Conservation (phyloP, 2,329 filamentous ascomycete species). For the Ascosphaera aggregata region DNA sequence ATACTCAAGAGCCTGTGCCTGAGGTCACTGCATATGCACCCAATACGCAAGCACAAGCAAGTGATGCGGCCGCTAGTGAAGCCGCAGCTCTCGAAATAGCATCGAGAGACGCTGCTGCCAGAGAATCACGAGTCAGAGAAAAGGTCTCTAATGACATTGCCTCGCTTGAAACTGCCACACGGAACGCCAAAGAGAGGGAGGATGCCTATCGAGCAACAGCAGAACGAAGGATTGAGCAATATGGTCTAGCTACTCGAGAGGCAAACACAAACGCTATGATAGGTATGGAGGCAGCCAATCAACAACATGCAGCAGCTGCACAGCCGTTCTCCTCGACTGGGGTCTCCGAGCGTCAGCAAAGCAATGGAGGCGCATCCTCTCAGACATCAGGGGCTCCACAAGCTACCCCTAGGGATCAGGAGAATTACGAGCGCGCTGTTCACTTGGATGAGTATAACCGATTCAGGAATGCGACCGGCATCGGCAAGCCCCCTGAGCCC, state of each 20-base stretch:
- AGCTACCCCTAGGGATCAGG: neutral
- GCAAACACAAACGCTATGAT: constrained; percentile 1
- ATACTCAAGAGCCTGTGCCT: constrained; percentile 4
- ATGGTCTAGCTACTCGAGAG: constrained; percentile 1
- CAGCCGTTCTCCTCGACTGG: constrained; percentile 1
- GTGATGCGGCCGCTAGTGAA: constrained; percentile 11
- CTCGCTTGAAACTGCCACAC: neutral
- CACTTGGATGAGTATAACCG: neutral
- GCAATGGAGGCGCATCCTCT: neutral
- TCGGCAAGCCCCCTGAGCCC: constrained; percentile 1
- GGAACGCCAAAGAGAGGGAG: constrained; percentile 1
- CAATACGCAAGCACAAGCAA: neutral
- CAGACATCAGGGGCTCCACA: constrained; percentile 1
- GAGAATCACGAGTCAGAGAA: constrained; percentile 9
- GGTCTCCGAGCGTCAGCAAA: neutral
- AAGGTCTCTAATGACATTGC: constrained; percentile 11
- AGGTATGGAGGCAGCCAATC: constrained; percentile 1
- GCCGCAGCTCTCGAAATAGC: constrained; percentile 34
- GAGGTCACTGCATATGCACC: constrained; percentile 2
- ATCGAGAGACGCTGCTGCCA: constrained; percentile 13
- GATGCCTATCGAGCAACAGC: constrained; percentile 1
- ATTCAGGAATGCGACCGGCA: neutral
- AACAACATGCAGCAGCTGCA: neutral
- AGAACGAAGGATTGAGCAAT: neutral
- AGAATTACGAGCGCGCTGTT: neutral